Base-by-base conservation (phyloP, 192 early-diverging fungal genomes). In the Rhizoclosmatium sp. region DNA sequence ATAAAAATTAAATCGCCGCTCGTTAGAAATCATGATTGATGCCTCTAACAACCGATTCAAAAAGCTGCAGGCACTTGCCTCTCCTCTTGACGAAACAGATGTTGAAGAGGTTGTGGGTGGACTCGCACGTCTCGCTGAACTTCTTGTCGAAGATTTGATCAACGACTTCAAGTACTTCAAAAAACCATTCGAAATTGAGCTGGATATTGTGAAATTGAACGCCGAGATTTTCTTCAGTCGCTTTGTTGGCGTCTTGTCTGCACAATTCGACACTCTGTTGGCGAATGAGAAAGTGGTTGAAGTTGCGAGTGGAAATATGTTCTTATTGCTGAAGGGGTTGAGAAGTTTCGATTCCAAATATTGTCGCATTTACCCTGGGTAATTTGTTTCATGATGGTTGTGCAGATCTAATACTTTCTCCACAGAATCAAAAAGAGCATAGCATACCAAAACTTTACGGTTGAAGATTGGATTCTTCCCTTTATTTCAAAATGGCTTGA, bases 391-490 rank as follows among this genome's bases (percentile, higher is more conserved):
- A 31, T 69, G 4, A 12, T 21, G 65, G n/a, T 41, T 48, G 9
- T 46, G 0, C 40, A 5, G n/a, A 42, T 21, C 39, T 10, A 64
- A 19, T 2, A 69, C 31, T 45, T 69, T 0, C 39, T 4, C 23
- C 14, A 45, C 66, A 78, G 76, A 4, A 69, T 78, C 49, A 78
- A 78, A 59, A 74, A 78, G 70, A 61, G 78, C 65, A 79, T 83
- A 2, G 41, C 56, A 14, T 83, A 82, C 59, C 45, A 74, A 46
- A 71, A 81, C 45, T 87, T 87, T 71, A 83, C 80, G 69, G 72
- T 86, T 47, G 88, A 89, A 71, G 73, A 83, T 4, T 89, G 88
- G 88, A 89, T 89, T 65, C 54, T 81, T 2, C 85, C 87, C 1
- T 89, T 87, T 58, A 75, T 89, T 42, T 70, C 49, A 3, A 80